A percentile compares a stretch with the other conserved stretches of the same genome.
These are phyloP conservation scores for Penicillium lividum DNA, from an alignment of 495 filamentous ascomycete genomes.

Conservation along the genomic window DNA sequence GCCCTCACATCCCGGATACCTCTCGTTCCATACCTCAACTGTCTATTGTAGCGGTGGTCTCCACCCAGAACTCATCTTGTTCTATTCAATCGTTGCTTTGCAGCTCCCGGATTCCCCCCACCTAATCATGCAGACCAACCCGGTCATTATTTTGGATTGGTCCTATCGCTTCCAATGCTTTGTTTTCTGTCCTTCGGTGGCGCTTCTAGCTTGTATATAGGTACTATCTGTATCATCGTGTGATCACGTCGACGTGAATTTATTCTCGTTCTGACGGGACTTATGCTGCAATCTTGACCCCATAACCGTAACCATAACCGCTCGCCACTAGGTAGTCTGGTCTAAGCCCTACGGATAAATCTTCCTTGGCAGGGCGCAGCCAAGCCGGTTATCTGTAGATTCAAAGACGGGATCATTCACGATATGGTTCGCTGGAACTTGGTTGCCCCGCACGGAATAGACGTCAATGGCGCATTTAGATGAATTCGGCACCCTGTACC, in stretches of 20 bases:
- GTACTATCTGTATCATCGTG: conserved; percentile 17
- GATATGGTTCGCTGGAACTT: background rate
- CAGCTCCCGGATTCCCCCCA: background rate
- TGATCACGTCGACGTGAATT: conserved; percentile 11
- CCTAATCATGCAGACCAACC: conserved; percentile 1
- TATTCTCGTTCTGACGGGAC: conserved; percentile 4
- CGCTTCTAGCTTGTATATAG: conserved; percentile 18
- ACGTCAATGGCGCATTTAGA: conserved; percentile 7
- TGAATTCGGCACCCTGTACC: background rate
- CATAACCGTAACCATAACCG: background rate
- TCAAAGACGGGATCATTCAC: background rate
- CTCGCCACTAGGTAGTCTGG: background rate
- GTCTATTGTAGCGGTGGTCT: conserved; percentile 4
- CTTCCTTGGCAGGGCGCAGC: background rate
- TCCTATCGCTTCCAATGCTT: background rate
- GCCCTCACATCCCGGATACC: background rate
- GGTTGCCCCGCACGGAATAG: background rate
- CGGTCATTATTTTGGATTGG: background rate
- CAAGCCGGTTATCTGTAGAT: background rate
- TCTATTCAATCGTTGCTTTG: conserved; percentile 15
- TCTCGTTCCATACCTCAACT: conserved; percentile 10
- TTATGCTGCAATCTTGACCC: background rate
- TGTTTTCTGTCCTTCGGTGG: conserved; percentile 7
- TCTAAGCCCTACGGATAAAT: background rate
- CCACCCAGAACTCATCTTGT: conserved; percentile 6